Evolutionary conservation across 108 stramenopile genomes (phyloP).

Genomic region (Schizochytrium sp.): DNA sequence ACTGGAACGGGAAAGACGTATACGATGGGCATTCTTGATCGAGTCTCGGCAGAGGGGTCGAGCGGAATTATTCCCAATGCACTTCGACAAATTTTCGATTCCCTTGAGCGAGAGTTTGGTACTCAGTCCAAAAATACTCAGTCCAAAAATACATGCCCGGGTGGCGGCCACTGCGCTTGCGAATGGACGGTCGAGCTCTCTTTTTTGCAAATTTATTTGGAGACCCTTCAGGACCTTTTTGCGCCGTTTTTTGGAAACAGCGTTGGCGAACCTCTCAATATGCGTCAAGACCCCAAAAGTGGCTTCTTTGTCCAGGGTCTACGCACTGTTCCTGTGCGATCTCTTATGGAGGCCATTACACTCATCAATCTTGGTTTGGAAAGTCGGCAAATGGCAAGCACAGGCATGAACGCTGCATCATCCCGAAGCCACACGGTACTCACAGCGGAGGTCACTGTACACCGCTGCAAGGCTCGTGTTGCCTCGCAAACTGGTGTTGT

Average conservation of each 20-base stretch:
- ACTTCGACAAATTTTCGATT: constrained; percentile 40
- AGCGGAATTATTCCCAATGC: constrained; percentile 39
- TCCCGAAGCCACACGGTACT: constrained; percentile 28
- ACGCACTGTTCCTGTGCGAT: not conserved
- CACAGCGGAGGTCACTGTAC: not conserved
- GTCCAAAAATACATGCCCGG: not conserved
- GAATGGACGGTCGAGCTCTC: not conserved
- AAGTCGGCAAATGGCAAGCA: constrained; percentile 25
- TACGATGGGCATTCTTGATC: constrained; percentile 33
- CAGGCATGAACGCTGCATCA: constrained; percentile 27
- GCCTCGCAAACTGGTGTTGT: not conserved
- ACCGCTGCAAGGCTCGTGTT: not conserved
- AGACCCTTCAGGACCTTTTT: constrained; percentile 56
- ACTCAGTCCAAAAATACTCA: not conserved
- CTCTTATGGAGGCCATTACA: not conserved
- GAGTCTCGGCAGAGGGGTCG: constrained; percentile 8
- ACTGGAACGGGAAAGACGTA: constrained; percentile 15
- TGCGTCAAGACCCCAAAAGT: not conserved
- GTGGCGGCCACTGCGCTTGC: not conserved
- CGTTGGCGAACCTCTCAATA: not conserved
- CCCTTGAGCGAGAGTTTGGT: not conserved
- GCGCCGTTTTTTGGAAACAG: not conserved
- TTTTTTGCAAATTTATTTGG: constrained; percentile 60
- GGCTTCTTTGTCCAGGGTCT: not conserved
- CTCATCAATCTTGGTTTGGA: constrained; percentile 18